Base-by-base conservation (phyloP, 2,329 filamentous ascomycete genomes). In the Fusarium sp. region DNA sequence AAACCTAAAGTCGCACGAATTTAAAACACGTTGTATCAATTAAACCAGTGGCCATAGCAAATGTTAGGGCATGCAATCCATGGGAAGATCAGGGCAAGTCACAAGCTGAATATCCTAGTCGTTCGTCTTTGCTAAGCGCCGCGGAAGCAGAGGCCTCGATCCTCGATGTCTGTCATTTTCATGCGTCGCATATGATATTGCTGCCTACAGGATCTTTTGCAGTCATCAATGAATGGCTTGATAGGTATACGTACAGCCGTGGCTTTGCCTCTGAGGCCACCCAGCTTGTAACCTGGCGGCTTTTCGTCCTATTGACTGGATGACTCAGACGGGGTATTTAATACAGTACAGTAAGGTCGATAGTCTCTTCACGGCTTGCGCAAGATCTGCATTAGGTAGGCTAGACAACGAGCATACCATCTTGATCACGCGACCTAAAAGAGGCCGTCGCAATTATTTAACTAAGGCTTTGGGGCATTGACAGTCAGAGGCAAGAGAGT, bases 181-280 rank as follows among this genome's bases (percentile, higher is more conserved):
- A 36, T 22, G 63, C 28, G 42, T 63, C 44, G 48, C 58, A 63
- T 63, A 47, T 28, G n/a, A 35, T 7, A 39, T 17, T 26, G 30
- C 20, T 51, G 45, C 57, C 44, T 45, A 42, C 47, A 24, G 22
- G 38, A 32, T 12, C 32, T 24, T 30, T 65, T 42, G 55, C 58
- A 42, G 15, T 63, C 28, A 63, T 55, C 20, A 17, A 10, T 26
- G 28, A 20, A 36, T 47, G 39, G 13, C 26, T 44, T 45, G 32
- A 45, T 65, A 66, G 58, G 58, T 47, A 32, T 47, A 47, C 32
- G 48, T 38, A 36, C n/a, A 48, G 41, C 63, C 45, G n/a, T 51
- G 41, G 28, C 39, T 54, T 45, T 47, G 47, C 57, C 47, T 66
- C 48, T 66, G 63, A 66, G 63, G 63, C 63, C 63, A 53, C 57